Evolutionary conservation across 1,284 basidiomycete genomes (phyloP).

Genomic region (Ustilago loliicola): DNA sequence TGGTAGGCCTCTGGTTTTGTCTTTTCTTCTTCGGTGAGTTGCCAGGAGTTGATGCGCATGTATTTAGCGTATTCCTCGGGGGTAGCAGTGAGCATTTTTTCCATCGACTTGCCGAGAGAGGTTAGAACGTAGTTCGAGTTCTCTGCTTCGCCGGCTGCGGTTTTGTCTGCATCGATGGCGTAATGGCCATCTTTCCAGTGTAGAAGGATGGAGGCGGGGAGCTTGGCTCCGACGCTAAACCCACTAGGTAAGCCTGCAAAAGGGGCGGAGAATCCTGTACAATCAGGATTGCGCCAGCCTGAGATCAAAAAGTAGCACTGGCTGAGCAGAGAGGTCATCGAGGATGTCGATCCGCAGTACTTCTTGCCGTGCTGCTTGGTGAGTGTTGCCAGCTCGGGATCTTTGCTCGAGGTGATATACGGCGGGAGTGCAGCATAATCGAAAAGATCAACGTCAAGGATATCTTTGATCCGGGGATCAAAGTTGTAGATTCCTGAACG

Average conservation of each 20-base stretch:
- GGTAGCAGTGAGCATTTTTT: conserved; percentile 85
- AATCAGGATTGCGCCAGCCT: conserved; percentile 67
- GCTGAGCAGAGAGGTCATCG: conserved; percentile 83
- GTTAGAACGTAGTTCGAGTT: conserved; percentile 68
- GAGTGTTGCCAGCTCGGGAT: conserved; percentile 79
- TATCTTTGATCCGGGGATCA: conserved; percentile 77
- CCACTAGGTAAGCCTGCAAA: conserved; percentile 77
- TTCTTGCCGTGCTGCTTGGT: conserved; percentile 76
- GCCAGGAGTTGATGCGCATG: conserved; percentile 72
- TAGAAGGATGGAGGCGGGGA: conserved; percentile 82
- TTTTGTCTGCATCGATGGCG: conserved; percentile 81
- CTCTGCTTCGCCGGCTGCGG: conserved; percentile 48
- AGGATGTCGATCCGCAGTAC: conserved; percentile 93
- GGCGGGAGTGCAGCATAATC: conserved; percentile 84
- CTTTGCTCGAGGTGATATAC: conserved; percentile 85
- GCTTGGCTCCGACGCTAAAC: conserved; percentile 84
- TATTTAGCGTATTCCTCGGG: conserved; percentile 78
- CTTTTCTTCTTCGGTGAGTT: conserved; percentile 69
- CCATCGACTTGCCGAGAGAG: conserved; percentile 83
- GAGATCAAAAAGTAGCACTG: conserved; percentile 83
- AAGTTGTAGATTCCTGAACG: conserved; percentile 90
- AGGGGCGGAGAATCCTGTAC: conserved; percentile 66
- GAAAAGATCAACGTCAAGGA: conserved; percentile 87
- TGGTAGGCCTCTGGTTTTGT: conserved; percentile 70
- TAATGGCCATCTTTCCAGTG: conserved; percentile 75